Conservation (phyloP, 805 yeast genomes). For the Jamesozyma spencerorum region DNA sequence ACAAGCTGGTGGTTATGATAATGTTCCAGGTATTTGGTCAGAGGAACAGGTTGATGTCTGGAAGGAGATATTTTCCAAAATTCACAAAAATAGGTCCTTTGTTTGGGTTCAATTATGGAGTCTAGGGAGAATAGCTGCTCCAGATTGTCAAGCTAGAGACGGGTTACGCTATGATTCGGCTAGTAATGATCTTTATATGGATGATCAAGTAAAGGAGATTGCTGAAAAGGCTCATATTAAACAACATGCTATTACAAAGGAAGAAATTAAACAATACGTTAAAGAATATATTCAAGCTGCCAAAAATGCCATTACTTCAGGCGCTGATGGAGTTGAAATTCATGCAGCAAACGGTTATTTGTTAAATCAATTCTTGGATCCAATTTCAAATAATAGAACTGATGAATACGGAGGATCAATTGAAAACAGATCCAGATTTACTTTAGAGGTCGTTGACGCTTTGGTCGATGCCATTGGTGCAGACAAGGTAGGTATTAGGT, state of each 20-base stretch:
- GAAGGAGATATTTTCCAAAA: constrained; percentile 37
- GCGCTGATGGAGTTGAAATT: constrained; percentile 52
- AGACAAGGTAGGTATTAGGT: constrained; percentile 36
- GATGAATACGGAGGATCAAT: constrained; percentile 47
- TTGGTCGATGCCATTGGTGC: constrained; percentile 43
- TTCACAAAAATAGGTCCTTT: constrained; percentile 41
- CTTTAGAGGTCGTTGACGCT: constrained; percentile 41
- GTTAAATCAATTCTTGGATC: constrained; percentile 43
- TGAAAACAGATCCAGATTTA: constrained; percentile 38
- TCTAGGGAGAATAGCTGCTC: constrained; percentile 34
- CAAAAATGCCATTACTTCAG: constrained; percentile 23
- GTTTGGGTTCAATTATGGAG: constrained; percentile 44
- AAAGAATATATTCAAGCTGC: constrained; percentile 38
- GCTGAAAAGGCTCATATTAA: constrained; percentile 28
- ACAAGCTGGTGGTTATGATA: constrained; percentile 31
- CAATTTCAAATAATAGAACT: constrained; percentile 34
- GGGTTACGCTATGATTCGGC: constrained; percentile 33
- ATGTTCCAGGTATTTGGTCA: constrained; percentile 41
- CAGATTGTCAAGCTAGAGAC: constrained; percentile 27
- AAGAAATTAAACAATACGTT: constrained; percentile 33
- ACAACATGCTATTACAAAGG: constrained; percentile 20
- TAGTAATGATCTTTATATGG: constrained; percentile 27
- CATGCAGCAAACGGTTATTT: constrained; percentile 61
- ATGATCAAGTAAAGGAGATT: constrained; percentile 26
- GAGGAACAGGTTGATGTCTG: constrained; percentile 39